Evolutionary conservation across 2,329 filamentous ascomycete species (phyloP), one percentile per base, ranked within the genome.

Genomic region (Exophiala aquamarina): DNA sequence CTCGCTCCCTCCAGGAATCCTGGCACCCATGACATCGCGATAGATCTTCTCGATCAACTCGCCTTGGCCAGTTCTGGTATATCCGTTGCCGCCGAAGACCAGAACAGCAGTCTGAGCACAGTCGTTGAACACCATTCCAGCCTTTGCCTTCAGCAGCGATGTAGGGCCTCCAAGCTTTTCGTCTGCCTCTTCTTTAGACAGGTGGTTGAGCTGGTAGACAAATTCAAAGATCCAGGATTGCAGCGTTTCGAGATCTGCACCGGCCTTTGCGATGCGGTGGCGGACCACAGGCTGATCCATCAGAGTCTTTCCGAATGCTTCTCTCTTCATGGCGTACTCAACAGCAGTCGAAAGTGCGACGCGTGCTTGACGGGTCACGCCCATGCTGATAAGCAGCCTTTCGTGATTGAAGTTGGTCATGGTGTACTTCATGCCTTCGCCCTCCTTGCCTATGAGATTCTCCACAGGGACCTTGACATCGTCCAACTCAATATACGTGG

Each of bases 361-460:
- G 8, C 78, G 73, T 1, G 83, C 75, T 58, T 82, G 74, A 3
- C 85, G 73, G 1, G 82, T 85, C 1, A 78, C 76, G 0, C 78
- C 77, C 13, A 88, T 78, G 1, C 81, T 73, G 52, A 89, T 86
- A 11, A 74, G 75, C 11, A 89, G 71, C 0, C 86, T 77, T 64
- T 90, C 86, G 64, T 89, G 85, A 69, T 89, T 89, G 76, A 89
- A 89, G 67, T 89, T 87, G 44, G 79, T 83, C 83, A 86, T 86
- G 60, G 86, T 79, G 60, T 86, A 86, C 47, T 72, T 76, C 84
- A 89, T 88, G 4, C 86, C 86, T 57, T 77, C 70, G 6, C 84
- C 84, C 63, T 89, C 85, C 14, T 72, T 56, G 3, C 85, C 86
- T 45, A 89, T 78, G 4, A 89, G 66, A 61, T 89, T 89, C 59